A percentile compares a stretch with the other conserved stretches of the same genome.
phyloP scores from a whole-genome alignment of 768 basidiomycete genomes.

The Punctularia strigosozonata region DNA sequence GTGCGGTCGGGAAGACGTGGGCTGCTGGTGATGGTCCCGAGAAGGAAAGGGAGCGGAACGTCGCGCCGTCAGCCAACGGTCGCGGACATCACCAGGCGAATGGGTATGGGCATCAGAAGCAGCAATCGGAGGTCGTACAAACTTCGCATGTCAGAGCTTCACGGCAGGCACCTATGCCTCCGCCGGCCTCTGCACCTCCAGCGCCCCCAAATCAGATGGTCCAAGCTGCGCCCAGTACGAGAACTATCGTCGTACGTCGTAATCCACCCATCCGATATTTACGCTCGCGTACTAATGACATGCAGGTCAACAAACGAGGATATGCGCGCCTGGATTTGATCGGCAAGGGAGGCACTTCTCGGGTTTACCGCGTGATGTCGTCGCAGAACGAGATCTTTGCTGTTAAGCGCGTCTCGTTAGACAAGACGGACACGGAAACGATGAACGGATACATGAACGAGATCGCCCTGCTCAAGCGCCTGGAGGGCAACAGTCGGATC shows the following conservation, averaged over 20 bases:
- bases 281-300: too few relatives aligned
- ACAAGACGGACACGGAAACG: slow-evolving; percentile 81
- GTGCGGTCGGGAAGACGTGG: slow-evolving; percentile 29
- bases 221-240: too few relatives aligned
- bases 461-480: slow-evolving; percentile 83
- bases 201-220: background rate
- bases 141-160: background rate
- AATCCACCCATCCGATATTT: too few relatives aligned
- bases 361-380: slow-evolving; percentile 86
- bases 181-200: background rate
- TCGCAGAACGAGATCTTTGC: slow-evolving; percentile 71
- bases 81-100: background rate
- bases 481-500: slow-evolving; percentile 88
- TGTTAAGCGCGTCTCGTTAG: slow-evolving; percentile 85
- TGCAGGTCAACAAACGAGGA: slow-evolving; percentile 65
- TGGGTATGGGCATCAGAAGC: background rate
- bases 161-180: background rate
- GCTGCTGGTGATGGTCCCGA: slow-evolving; percentile 28
- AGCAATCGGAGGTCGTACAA: background rate
- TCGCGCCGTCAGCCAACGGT: slow-evolving; percentile 10
- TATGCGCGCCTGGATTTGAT: slow-evolving; percentile 84
- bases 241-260: too few relatives aligned
- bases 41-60: slow-evolving; percentile 21
- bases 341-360: slow-evolving; percentile 91
- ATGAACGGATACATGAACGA: slow-evolving; percentile 94